A percentile compares a stretch with the other conserved stretches of the same genome.
Evolutionary conservation across 2,329 filamentous ascomycete genomes (phyloP).

Genomic region (Xylaria multiplex): DNA sequence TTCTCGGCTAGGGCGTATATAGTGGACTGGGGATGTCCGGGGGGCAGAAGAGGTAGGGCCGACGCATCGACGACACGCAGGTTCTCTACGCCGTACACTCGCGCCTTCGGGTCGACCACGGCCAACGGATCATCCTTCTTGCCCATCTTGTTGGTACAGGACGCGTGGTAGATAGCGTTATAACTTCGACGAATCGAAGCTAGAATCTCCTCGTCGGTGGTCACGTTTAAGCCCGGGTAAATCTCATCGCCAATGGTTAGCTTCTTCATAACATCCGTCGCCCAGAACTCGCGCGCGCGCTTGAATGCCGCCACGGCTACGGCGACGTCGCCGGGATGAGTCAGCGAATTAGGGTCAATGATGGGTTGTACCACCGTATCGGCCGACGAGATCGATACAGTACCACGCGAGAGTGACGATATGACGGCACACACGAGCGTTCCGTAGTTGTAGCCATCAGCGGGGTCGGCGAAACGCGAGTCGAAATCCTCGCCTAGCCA

Average conservation of each 20-base stretch:
- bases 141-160: slow-evolving; percentile 64
- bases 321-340: slow-evolving; percentile 63
- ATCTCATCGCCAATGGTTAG: slow-evolving; percentile 74
- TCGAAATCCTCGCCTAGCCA: slow-evolving; percentile 44
- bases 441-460: slow-evolving; percentile 47
- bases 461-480: slow-evolving; percentile 40
- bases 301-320: slow-evolving; percentile 72
- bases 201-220: slow-evolving; percentile 67
- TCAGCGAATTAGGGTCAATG: slow-evolving; percentile 49
- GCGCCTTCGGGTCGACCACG: slow-evolving; percentile 63
- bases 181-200: slow-evolving; percentile 37
- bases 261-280: slow-evolving; percentile 69
- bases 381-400: slow-evolving; percentile 69
- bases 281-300: slow-evolving; percentile 69
- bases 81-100: slow-evolving; percentile 61
- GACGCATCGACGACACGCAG: slow-evolving; percentile 67
- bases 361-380: slow-evolving; percentile 44
- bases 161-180: slow-evolving; percentile 58
- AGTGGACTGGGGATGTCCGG: slow-evolving; percentile 43
- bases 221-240: slow-evolving; percentile 65
- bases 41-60: slow-evolving; percentile 42
- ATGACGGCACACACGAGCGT: slow-evolving; percentile 42
- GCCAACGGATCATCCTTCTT: slow-evolving; percentile 60
- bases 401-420: slow-evolving; percentile 58
- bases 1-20: slow-evolving; percentile 42